phyloP scores from a whole-genome alignment of 106 monocot genomes.

The Dendrobium chrysotoxum region DNA sequence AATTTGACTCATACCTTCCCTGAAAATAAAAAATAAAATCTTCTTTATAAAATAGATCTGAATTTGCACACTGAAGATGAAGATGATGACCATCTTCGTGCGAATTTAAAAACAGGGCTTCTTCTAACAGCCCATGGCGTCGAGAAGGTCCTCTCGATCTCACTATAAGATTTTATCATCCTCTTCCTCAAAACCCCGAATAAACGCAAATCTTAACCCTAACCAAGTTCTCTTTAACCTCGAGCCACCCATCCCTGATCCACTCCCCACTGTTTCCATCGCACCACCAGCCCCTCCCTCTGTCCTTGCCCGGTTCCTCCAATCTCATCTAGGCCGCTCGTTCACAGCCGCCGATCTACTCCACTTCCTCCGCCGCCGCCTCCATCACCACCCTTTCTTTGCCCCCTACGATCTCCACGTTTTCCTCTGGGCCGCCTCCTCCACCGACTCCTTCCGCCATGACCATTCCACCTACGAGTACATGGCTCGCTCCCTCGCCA shows the following conservation, averaged over 20 bases:
- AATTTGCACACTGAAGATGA: no score
- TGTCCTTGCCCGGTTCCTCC: conserved; percentile 21
- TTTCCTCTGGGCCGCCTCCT: conserved; percentile 54
- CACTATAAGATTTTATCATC: conserved; percentile 10
- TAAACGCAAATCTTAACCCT: not conserved
- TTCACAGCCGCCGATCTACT: conserved; percentile 39
- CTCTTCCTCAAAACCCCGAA: not conserved
- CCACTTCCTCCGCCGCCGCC: conserved; percentile 28
- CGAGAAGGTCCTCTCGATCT: conserved; percentile 16
- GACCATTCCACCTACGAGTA: conserved; percentile 55
- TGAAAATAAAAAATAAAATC: no score
- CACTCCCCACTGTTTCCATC: conserved; percentile 7
- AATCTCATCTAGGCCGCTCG: conserved; percentile 10
- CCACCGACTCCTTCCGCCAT: conserved; percentile 54
- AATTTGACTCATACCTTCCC: no score
- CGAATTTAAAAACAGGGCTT: not conserved
- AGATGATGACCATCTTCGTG: no score
- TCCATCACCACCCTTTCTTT: conserved; percentile 57
- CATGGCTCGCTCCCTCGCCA: conserved; percentile 37
- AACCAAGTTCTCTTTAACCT: not conserved
- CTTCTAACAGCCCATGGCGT: not conserved
- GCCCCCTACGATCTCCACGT: conserved; percentile 55
- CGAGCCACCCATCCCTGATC: no score
- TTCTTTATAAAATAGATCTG: no score
- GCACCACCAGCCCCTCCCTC: conserved; percentile 9